Percentiles rank a stretch among this genome's conserved stretches.
These are phyloP conservation scores for Pseudogymnoascus sp. DNA, from an alignment of 2,329 filamentous ascomycete genomes.

Conservation along the genomic window DNA sequence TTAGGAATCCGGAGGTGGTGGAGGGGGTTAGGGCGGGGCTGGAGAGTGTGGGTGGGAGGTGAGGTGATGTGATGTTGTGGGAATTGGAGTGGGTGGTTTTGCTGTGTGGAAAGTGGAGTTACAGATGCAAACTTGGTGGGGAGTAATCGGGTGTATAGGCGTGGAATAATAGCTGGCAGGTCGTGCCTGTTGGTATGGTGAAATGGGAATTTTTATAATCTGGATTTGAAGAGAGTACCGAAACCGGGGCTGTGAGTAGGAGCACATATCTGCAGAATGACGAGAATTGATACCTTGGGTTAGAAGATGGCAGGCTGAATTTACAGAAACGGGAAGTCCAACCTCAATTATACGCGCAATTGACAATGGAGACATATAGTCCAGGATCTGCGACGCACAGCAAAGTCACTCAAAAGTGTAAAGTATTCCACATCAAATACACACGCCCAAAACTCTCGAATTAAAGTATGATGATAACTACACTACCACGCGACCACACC, in stretches of 20 bases:
- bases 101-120: no score
- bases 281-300: background rate
- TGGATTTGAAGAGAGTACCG: background rate
- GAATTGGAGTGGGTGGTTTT: background rate
- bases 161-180: background rate
- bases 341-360: background rate
- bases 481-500: background rate
- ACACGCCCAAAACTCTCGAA: background rate
- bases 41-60: conserved; percentile 44
- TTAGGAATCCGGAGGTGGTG: conserved; percentile 55
- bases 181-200: background rate
- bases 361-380: background rate
- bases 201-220: background rate
- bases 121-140: background rate
- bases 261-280: background rate
- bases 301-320: no score
- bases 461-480: background rate
- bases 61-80: background rate
- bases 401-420: background rate
- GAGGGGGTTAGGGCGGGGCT: conserved; percentile 63
- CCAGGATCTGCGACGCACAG: background rate
- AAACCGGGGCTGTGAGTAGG: background rate
- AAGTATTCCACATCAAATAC: background rate
- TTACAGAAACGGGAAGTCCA: background rate
- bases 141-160: background rate